Evolutionary conservation across 2,329 filamentous ascomycete species (phyloP), one percentile per base, ranked within the genome.

Genomic region (Hypoxylon sp.): DNA sequence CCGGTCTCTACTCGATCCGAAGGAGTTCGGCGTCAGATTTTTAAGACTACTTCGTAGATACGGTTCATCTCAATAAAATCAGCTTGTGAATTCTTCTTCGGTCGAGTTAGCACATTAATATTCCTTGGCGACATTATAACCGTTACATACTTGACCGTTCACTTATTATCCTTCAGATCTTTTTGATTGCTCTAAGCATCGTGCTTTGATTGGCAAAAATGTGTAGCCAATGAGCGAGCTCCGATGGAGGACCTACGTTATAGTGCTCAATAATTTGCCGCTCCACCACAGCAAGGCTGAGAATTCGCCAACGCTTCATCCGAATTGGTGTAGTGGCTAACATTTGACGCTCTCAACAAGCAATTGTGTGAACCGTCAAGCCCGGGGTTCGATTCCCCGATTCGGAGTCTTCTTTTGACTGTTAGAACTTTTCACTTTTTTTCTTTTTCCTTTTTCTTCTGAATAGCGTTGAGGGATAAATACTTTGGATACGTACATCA

Each of bases 1-100:
- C 37, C 46, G 22, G 39, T 29, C 26, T 53, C 39, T 19, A 39
- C 47, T 62, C 17, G 17, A 54, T 37, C 53, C 59, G 17, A 22
- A 33, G 59, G 39, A 50, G 31, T 42, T 54, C 14, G 33, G 39
- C 47, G 59, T 46, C 17, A 47, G 26, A 51, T 51, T 63, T 59
- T 59, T 9, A 58, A 44, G 51, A 33, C 10, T 31, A 11, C 29
- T 35, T 33, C 29, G 31, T 52, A 31, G 26, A 31, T 67, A 62
- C 44, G 63, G 47, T 55, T 64, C 67, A 59, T 63, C 51, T 64
- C 63, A 70, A 70, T 70, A 63, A 19, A 59, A 67, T 52, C 50
- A 58, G 54, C 44, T 47, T 52, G 57, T 65, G 44, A 60, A 42
- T 8, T 42, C n/a, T 17, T n/a, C 17, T 44, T 31, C 29, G 9